phyloP scores from a whole-genome alignment of 1,284 basidiomycete genomes.

The Paramarasmius palmivorus region DNA sequence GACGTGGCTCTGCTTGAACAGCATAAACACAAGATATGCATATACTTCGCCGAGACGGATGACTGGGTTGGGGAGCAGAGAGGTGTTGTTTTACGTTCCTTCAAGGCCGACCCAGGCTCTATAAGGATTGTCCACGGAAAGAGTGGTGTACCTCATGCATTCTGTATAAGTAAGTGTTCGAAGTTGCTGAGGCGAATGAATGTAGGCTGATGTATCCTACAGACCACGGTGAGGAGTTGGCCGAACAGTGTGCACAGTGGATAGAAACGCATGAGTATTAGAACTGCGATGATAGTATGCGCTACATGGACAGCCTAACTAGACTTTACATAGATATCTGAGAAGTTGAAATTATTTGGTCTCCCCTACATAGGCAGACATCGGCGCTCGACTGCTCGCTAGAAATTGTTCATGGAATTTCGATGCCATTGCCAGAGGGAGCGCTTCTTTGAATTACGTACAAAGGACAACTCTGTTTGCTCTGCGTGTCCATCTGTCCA shows the following conservation, averaged over 20 bases:
- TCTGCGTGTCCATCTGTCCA: no score
- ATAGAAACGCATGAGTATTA: conserved; percentile 22
- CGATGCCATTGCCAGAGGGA: no score
- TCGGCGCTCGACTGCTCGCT: no score
- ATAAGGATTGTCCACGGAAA: conserved; percentile 43
- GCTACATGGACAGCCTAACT: no score
- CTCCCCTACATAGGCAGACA: no score
- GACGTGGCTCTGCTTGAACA: conserved; percentile 42
- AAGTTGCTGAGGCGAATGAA: background rate
- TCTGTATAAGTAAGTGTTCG: conserved; percentile 56
- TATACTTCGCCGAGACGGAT: conserved; percentile 58
- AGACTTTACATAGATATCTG: no score
- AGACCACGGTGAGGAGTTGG: conserved; percentile 55
- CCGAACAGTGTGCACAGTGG: conserved; percentile 50
- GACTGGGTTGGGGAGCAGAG: conserved; percentile 60
- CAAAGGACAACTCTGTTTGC: no score
- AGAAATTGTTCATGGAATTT: no score
- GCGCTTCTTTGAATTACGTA: no score
- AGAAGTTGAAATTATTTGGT: no score
- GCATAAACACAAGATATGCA: conserved; percentile 40
- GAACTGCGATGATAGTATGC: no score
- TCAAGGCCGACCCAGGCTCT: conserved; percentile 33
- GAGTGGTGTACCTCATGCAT: conserved; percentile 56
- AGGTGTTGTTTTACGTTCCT: conserved; percentile 35
- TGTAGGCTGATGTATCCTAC: background rate